Evolutionary conservation across 1,139 yeast species (phyloP).

Genomic region (Saccharomyces hybrid): DNA sequence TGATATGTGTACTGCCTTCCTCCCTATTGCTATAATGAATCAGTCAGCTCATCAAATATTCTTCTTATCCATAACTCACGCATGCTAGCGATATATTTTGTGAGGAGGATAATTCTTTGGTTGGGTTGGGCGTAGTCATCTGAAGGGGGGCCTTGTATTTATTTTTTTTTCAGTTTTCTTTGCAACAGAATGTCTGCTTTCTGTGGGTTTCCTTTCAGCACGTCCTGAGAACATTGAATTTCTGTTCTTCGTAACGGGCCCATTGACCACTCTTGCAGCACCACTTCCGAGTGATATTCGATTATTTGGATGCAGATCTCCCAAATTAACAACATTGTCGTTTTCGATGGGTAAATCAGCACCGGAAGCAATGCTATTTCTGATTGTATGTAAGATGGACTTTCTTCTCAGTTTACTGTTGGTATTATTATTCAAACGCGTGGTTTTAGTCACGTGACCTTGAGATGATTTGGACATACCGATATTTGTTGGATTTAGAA

Average conservation of each 20-base stretch:
- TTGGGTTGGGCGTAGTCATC: slow-evolving; percentile 8
- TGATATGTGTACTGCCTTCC: neutral
- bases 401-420: slow-evolving; percentile 23
- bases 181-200: slow-evolving; percentile 2
- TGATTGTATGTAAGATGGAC: slow-evolving; percentile 28
- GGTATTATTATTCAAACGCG: slow-evolving; percentile 2
- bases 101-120: neutral
- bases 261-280: slow-evolving; percentile 20
- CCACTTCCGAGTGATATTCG: slow-evolving; percentile 25
- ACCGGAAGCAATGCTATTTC: slow-evolving; percentile 23
- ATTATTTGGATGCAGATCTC: neutral
- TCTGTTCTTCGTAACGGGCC: slow-evolving; percentile 5
- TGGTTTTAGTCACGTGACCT: neutral
- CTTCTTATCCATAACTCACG: neutral
- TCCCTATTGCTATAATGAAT: neutral
- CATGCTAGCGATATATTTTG: neutral
- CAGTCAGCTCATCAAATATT: neutral
- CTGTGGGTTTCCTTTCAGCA: slow-evolving; percentile 3
- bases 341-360: slow-evolving; percentile 5
- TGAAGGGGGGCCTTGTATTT: slow-evolving; percentile 24
- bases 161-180: slow-evolving; percentile 3
- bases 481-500: slow-evolving; percentile 25
- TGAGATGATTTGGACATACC: slow-evolving; percentile 4
- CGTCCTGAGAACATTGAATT: slow-evolving; percentile 5
- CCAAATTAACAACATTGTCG: neutral